phyloP scores from a whole-genome alignment of 208 protist species.

The Acanthamoeba royreba region DNA sequence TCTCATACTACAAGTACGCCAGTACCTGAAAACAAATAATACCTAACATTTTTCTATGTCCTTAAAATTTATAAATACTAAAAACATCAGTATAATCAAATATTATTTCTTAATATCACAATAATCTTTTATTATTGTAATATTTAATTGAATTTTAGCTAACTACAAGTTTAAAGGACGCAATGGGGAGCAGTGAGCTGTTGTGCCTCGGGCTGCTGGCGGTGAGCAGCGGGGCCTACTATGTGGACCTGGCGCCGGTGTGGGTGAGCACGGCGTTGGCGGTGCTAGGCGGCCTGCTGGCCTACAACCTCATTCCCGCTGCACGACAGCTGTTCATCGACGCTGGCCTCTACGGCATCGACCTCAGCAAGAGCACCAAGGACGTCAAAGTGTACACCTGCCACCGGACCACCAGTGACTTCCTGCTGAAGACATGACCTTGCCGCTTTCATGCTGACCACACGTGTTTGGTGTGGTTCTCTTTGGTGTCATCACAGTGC shows the following conservation, averaged over 20 bases:
- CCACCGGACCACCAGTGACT: slow-evolving; percentile 65
- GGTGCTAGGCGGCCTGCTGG: not conserved
- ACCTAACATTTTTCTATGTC: too few species aligned
- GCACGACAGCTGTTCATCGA: slow-evolving; percentile 75
- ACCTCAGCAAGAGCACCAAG: slow-evolving; percentile 92
- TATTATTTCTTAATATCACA: too few species aligned
- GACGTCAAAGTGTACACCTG: slow-evolving; percentile 71
- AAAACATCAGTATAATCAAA: too few species aligned
- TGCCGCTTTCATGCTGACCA: too few species aligned
- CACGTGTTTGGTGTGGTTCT: slow-evolving; percentile 46
- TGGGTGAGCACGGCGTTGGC: not conserved
- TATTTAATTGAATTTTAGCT: too few species aligned
- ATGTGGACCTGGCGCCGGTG: not conserved
- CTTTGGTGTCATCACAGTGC: slow-evolving; percentile 56
- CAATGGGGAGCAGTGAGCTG: not conserved
- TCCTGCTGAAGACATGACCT: too few species aligned
- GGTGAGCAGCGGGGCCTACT: not conserved
- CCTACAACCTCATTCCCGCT: slow-evolving; percentile 48
- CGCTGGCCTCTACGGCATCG: slow-evolving; percentile 89
- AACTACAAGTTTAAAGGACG: too few species aligned
- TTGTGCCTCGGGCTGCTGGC: not conserved
- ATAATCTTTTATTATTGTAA: too few species aligned
- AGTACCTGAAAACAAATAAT: too few species aligned
- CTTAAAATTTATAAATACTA: too few species aligned
- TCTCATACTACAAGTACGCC: too few species aligned